Base-by-base conservation (phyloP, 768 basidiomycete species). In the Thelephora ganbajun region DNA sequence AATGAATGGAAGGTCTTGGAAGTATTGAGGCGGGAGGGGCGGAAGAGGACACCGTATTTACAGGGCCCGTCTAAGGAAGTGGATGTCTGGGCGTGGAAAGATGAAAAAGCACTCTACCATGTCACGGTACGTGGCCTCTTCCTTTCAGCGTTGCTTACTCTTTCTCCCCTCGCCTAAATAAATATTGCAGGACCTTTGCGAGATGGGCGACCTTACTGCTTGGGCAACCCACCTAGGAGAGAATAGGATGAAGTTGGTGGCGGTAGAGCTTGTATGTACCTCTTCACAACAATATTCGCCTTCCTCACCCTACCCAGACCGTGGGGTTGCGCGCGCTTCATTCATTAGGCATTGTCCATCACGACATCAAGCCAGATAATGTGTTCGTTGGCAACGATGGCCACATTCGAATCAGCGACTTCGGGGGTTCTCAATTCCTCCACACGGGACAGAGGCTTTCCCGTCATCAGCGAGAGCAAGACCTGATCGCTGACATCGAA, bases 361-460 rank as follows among this genome's bases (percentile, higher is more conserved):
- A 49, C 42, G 52, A 53, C 46, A 16, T 53, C 46, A 50, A 50
- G 36, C 49, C 52, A 11, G 49, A 36, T 16, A 50, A 53, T 49
- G 39, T 53, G 42, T 44, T 50, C 48, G 36, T 53, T 33, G 35
- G 48, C 35, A 42, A 42, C 5, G 19, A 42, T 5, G 47, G 46
- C 46, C 41, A 48, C 33, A 34, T 50, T 33, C 22, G 30, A 36
- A 37, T 53, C 30, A 47, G 26, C 34, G 52, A 50, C 46, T 47
- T 53, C 30, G 52, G 52, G 5, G 46, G 49, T 18, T 45, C 49
- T 11, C 9, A 9, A n/a, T 33, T 39, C 46, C 20, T 48, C 37
- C 23, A 30, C 23, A 16, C 34, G 2, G 14, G 16, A 11, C 37
- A 39, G n/a, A 20, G 37, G 11, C 37, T 11, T n/a, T 20, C 37